Base-by-base conservation (phyloP, 352 stramenopile genomes). In the Achlya hypogyna region DNA sequence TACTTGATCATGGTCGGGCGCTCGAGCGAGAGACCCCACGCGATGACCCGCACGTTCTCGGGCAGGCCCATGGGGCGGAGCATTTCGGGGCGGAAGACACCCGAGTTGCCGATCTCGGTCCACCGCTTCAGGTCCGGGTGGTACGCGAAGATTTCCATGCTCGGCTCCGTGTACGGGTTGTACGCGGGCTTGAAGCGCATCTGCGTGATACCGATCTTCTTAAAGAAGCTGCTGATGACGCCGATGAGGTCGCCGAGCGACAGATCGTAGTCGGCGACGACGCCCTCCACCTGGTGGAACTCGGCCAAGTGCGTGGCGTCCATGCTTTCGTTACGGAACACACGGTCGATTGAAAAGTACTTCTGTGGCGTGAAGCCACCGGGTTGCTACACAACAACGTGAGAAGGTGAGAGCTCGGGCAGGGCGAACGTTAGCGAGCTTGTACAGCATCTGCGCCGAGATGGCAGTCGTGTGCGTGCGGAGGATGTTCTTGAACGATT, bases 1-100 rank as follows among this genome's bases (percentile, higher is more conserved):
- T 99, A 99, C 87, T 99, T 99, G 84, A 99, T 99, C 97, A 99
- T 99, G 32, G 97, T 99, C 34, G 97, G 97, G 65, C 97, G 87
- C 76, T 99, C 97, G 22, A 99, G 86, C 45, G 95, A 99, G 62
- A 99, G 82, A 45, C 97, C 97, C 96, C 97, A 99, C 14, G 97
- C 97, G 75, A 99, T 99, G 4, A 99, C 97, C 58, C 96, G 84
- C 52, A 99, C 97, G 81, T 99, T 98, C 76, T 99, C 93, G 1
- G 97, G 97, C 32, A 99, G 80, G 5, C 97, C 97, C 96, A 99
- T 99, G 5, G 97, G 97, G 47, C 81, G 83, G 38, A 99, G 84
- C 97, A 99, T 99, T 79, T 99, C 97, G 0, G 97, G 97, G 32
- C 97, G 92, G 88, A 99, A 99, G 75, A 99, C 98, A 51, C 97